phyloP scores from a whole-genome alignment of 1,139 yeast species.

The Hansenula lynferdii region DNA sequence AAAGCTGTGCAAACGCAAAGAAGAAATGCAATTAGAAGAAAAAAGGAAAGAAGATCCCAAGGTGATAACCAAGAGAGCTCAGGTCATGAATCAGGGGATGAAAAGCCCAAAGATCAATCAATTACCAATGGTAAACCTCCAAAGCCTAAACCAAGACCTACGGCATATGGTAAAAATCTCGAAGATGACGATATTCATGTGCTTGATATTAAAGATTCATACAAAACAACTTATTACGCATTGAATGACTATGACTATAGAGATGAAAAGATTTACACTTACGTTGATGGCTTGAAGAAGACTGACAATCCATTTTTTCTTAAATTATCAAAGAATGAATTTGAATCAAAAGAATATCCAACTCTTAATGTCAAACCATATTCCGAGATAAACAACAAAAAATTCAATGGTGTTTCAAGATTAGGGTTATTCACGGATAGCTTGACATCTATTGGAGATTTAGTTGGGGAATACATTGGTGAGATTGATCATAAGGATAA shows the following conservation, averaged over 20 bases:
- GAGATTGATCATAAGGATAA: slow-evolving; percentile 61
- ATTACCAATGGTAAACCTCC: slow-evolving; percentile 2
- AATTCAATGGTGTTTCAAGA: slow-evolving; percentile 70
- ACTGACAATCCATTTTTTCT: slow-evolving; percentile 1
- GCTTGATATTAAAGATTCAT: slow-evolving; percentile 35
- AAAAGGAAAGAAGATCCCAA: slow-evolving; percentile 15
- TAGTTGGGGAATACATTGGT: slow-evolving; percentile 66
- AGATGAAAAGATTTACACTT: slow-evolving; percentile 27
- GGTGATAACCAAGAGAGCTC: slow-evolving; percentile 2
- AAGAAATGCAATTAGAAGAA: slow-evolving; percentile 27
- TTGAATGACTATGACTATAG: slow-evolving; percentile 44
- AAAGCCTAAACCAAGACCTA: slow-evolving; percentile 18
- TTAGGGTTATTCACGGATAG: slow-evolving; percentile 55
- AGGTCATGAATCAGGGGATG: background rate
- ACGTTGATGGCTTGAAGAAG: slow-evolving; percentile 13
- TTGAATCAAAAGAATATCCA: slow-evolving; percentile 6
- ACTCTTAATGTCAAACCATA: slow-evolving; percentile 27
- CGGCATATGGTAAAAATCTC: slow-evolving; percentile 18
- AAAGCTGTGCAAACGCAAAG: slow-evolving; percentile 42
- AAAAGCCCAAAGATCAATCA: slow-evolving; percentile 14
- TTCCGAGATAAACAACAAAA: slow-evolving; percentile 24
- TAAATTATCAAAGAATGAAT: slow-evolving; percentile 4
- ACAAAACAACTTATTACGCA: slow-evolving; percentile 47
- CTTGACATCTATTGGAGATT: slow-evolving; percentile 42
- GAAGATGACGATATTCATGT: slow-evolving; percentile 26